Evolutionary conservation across 208 protist species (phyloP), one percentile per base, ranked within the genome.

Genomic region (Leptomonas pyrrhocoris): DNA sequence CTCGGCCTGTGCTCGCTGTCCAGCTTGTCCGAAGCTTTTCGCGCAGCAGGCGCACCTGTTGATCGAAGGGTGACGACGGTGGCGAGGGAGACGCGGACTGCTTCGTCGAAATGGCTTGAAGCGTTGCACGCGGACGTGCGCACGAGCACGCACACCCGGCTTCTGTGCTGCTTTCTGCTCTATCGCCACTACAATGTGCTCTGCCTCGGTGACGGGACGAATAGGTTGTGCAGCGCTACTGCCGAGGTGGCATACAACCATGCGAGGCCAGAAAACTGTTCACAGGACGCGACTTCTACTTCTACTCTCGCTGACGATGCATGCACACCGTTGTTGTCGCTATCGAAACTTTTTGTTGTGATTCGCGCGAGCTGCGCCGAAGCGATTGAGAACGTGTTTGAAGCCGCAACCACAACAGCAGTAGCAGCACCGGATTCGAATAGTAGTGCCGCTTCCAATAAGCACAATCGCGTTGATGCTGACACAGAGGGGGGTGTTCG

Each of bases 1-100:
- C 71, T 77, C 21, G 45, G 71, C 31, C 50, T 77, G 18, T 46
- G 43, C 19, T 38, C 71, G 9, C 38, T 77, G 19, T 60, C 55
- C n/a, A 18, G 6, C 36, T 30, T 65, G 1, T 28, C 46, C 28
- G 31, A 53, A 2, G n/a, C 15, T 3, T 34, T 65, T 12, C 21
- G 38, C 8, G 25, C 15, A 48, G 42, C 51, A 21, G 31, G 53
- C 13, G 19, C 28, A 3, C 9, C 34, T 38, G 34, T 38, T 38
- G 34, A 12, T 9, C 34, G 7, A 38, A 38, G 9, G 34, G 3
- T 9, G 34, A 9, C 34, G 34, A 38, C 7, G 7, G 3, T 9
- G 34, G 34, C 34, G 34, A 38, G 34, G 34, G 34, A 3, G 3
- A 12, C 34, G 56, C 21, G 56, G n/a, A n/a, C 40, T 2, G 9